phyloP scores from a whole-genome alignment of 2,329 filamentous ascomycete species.

The Penicillium occitanis region DNA sequence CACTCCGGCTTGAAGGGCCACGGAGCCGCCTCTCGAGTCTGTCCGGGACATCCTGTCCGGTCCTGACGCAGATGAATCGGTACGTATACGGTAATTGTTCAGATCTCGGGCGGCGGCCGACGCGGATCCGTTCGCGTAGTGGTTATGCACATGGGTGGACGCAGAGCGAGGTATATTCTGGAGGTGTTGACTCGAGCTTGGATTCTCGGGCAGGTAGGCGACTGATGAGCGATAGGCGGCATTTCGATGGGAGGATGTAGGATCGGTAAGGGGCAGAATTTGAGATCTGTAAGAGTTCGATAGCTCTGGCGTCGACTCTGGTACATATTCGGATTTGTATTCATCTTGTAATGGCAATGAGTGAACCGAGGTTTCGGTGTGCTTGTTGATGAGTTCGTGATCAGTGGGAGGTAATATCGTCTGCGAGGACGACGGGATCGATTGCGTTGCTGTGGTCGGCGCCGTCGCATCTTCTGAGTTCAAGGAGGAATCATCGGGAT shows the following conservation, averaged over 20 bases:
- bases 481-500: conserved; percentile 73
- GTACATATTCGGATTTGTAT: conserved; percentile 24
- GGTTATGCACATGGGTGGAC: conserved; percentile 50
- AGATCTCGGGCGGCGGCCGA: conserved; percentile 39
- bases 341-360: conserved; percentile 13
- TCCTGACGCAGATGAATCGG: conserved; percentile 58
- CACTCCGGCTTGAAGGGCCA: conserved; percentile 59
- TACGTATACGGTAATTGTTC: conserved; percentile 56
- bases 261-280: neutral
- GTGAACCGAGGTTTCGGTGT: conserved; percentile 9
- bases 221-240: conserved; percentile 45
- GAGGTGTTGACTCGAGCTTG: conserved; percentile 38
- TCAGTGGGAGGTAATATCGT: conserved; percentile 22
- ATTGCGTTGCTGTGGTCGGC: conserved; percentile 2
- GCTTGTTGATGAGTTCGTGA: conserved; percentile 24
- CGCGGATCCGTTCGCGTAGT: conserved; percentile 42
- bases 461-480: conserved; percentile 35
- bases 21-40: conserved; percentile 62
- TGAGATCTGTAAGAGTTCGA: conserved; percentile 16
- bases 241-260: conserved; percentile 25
- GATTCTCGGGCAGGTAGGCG: conserved; percentile 29
- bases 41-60: conserved; percentile 58
- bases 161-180: conserved; percentile 45
- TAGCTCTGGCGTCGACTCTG: conserved; percentile 16
- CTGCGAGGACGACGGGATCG: conserved; percentile 22